Percentiles rank a stretch among this genome's conserved stretches.
Evolutionary conservation across 2,329 filamentous ascomycete genomes (phyloP).

Genomic region (Amesomyces nigricolor): DNA sequence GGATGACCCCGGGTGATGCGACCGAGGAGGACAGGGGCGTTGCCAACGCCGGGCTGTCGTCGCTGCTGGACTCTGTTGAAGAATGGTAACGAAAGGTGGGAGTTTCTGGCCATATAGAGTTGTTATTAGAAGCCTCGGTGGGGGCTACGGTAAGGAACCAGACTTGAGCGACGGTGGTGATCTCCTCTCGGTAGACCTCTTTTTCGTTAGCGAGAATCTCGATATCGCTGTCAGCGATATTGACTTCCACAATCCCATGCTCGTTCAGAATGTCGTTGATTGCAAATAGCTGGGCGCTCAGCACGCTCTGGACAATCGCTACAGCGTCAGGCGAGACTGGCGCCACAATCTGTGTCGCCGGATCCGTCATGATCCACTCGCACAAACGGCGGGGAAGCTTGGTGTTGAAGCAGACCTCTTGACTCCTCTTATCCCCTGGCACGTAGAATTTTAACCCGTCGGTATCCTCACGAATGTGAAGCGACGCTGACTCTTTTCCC

Average conservation of each 20-base stretch:
- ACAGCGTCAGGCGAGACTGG: slow-evolving; percentile 1
- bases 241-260: slow-evolving; percentile 1
- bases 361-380: slow-evolving; percentile 34
- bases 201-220: background rate
- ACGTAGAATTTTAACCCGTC: slow-evolving; percentile 2
- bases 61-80: background rate
- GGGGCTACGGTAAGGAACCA: too few relatives aligned
- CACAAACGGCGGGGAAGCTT: slow-evolving; percentile 29
- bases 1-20: background rate
- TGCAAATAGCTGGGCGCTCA: slow-evolving; percentile 1
- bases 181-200: too few relatives aligned
- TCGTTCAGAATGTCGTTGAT: slow-evolving; percentile 6
- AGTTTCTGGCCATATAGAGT: background rate
- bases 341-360: slow-evolving; percentile 11
- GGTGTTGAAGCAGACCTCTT: slow-evolving; percentile 27
- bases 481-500: background rate
- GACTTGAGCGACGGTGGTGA: too few relatives aligned
- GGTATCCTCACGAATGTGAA: background rate
- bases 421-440: slow-evolving; percentile 1
- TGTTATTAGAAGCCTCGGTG: background rate
- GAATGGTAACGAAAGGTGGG: background rate
- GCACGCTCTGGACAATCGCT: slow-evolving; percentile 7
- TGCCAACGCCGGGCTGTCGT: background rate
- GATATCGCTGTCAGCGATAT: background rate
- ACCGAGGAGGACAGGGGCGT: background rate